Evolutionary conservation across 192 early-diverging fungal species (phyloP), one percentile per base, ranked within the genome.

Genomic region (Coemansia sp.): DNA sequence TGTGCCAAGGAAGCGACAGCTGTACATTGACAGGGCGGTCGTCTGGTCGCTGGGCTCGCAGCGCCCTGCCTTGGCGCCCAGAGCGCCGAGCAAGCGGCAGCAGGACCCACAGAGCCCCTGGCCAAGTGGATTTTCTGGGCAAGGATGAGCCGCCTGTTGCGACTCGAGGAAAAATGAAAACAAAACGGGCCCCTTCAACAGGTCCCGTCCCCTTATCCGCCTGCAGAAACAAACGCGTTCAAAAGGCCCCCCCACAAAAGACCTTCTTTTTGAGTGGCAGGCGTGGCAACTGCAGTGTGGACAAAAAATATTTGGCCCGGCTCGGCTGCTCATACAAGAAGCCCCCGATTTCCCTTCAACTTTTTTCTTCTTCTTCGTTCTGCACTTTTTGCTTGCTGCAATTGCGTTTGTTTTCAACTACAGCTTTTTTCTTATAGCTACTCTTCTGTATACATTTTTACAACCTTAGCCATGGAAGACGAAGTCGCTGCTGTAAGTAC

Each of bases 401-500:
- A 32, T 60, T 48, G 32, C 45, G 55, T 37, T 32, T 44, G 32
- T 62, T 53, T 47, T 31, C 43, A 40, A 38, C 37, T 40, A 51
- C 40, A 54, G 50, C 30, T 46, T 16, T 49, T 42, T 32, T 41
- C 51, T 59, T 49, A 43, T 39, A 42, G 43, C 45, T 40, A 44
- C 44, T 40, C 44, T 51, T 34, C 53, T 60, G 56, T 60, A 55
- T 55, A 58, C 57, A 58, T 40, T 41, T 46, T 47, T 15, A 15
- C 53, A 57, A 56, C 53, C 71, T 60, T 62, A 63, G 62, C 48
- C 47, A 87, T 87, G 86, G 88, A 88, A 66, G 88, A 90, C 63
- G 88, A 90, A 84, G 86, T 90, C 60, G 88, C 87, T 60, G 88
- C 88, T 71, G 86, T 90, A 87, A 80, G 85, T 83, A 50, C 28